Base-by-base conservation (phyloP, 352 stramenopile genomes). In the Pythium rishiriense region DNA sequence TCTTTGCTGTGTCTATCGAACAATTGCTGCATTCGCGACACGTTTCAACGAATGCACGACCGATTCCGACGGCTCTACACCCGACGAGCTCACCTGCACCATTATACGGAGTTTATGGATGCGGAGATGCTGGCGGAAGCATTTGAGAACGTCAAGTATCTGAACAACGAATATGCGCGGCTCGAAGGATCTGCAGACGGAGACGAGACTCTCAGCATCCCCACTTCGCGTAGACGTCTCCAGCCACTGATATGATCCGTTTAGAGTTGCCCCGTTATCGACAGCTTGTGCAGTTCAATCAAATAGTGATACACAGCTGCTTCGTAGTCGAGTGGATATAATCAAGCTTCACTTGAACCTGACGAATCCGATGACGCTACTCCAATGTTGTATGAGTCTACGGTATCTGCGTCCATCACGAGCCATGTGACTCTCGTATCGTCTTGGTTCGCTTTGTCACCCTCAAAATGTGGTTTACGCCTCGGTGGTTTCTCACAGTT, bases 31-130 rank as follows among this genome's bases (percentile, higher is more conserved):
- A 93, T 97, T 52, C 79, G 76, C 26, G 75, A 90, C 28, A 96
- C 85, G 6, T 96, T 97, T 61, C 71, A 85, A 62, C 74, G 83
- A 10, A 76, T 97, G 61, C 76, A 78, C 48, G 58, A 63, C 28
- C 85, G 87, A 21, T 96, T 96, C 64, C 66, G 71, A n/a, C 88
- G 85, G 62, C 78, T 97, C 1, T 97, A 94, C 69, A 61, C 58
- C 25, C 80, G 85, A 17, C 81, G 78, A 22, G 88, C 90, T 0
- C 91, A 96, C 64, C 55, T 96, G 55, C 90, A 97, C 52, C 90
- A 97, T 69, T 97, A 97, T 73, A 81, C 79, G 1, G 78, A 94
- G 60, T 94, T 83, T 55, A 92, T 96, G 83, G 85, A 93, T 21
- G 48, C 26, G 3, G 71, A 57, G 1, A 65, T 75, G 42, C 69